Evolutionary conservation across 352 stramenopile genomes (phyloP).

Genomic region (Globisporangium lucens): DNA sequence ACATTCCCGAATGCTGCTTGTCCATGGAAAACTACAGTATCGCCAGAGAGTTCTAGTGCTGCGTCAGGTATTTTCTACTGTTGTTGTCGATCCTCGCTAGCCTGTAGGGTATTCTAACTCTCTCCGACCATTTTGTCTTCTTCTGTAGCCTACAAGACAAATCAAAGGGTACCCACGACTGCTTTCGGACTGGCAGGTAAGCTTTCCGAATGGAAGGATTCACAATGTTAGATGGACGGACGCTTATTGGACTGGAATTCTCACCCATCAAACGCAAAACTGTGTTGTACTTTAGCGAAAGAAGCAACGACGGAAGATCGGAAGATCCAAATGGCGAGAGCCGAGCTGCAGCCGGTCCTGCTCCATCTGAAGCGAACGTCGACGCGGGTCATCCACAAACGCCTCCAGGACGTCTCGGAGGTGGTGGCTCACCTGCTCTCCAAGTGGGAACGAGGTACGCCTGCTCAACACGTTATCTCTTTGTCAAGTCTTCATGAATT

Average conservation of each 20-base stretch:
- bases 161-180: background rate
- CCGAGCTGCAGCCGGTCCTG: constrained; percentile 61
- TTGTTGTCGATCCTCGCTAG: background rate
- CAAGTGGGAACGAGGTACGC: constrained; percentile 68
- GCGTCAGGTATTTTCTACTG: background rate
- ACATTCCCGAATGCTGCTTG: background rate
- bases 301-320: constrained; percentile 53
- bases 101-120: background rate
- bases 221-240: background rate
- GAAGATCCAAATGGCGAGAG: constrained; percentile 54
- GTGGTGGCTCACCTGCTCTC: constrained; percentile 61
- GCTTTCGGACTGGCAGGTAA: background rate
- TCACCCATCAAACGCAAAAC: background rate
- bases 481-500: background rate
- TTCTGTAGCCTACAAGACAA: background rate
- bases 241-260: background rate
- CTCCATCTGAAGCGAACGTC: constrained; percentile 54
- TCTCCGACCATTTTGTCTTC: too few relatives aligned
- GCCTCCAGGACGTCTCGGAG: constrained; percentile 71
- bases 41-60: background rate
- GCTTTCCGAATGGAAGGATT: background rate
- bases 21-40: background rate
- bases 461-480: background rate
- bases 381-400: constrained; percentile 67
- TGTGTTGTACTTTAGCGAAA: constrained; percentile 18